Conservation (phyloP, 257 asterid genomes). For the Solanum pimpinellifolium region DNA sequence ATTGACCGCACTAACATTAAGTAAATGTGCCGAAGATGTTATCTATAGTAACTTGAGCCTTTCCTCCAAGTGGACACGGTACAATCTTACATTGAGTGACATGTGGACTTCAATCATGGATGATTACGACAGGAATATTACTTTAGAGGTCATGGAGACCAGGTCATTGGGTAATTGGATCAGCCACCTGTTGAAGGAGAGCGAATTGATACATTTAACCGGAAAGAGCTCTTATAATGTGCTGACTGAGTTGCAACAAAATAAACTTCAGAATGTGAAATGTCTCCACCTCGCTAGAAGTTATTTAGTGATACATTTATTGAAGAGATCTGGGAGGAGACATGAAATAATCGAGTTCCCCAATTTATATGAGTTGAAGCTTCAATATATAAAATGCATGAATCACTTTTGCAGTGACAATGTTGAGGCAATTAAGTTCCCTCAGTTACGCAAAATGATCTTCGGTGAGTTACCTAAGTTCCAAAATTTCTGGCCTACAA, state of each 20-base stretch:
- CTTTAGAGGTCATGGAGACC: neutral
- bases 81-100: neutral
- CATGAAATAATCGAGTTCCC: neutral
- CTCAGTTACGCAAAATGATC: too few relatives aligned
- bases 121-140: neutral
- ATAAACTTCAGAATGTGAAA: neutral
- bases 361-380: neutral
- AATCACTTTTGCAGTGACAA: too few relatives aligned
- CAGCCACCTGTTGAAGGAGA: neutral
- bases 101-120: accelerated
- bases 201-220: neutral
- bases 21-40: neutral
- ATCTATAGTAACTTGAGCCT: neutral
- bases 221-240: neutral
- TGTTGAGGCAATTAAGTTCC: too few relatives aligned
- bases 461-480: too few relatives aligned
- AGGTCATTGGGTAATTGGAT: neutral
- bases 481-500: too few relatives aligned
- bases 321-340: neutral
- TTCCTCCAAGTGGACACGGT: neutral
- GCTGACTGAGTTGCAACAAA: neutral
- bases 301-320: neutral
- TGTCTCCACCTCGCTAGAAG: accelerated
- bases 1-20: neutral
- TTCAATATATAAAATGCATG: too few relatives aligned